phyloP scores from a whole-genome alignment of 2,329 filamentous ascomycete species.

The Aspergillus sergii region DNA sequence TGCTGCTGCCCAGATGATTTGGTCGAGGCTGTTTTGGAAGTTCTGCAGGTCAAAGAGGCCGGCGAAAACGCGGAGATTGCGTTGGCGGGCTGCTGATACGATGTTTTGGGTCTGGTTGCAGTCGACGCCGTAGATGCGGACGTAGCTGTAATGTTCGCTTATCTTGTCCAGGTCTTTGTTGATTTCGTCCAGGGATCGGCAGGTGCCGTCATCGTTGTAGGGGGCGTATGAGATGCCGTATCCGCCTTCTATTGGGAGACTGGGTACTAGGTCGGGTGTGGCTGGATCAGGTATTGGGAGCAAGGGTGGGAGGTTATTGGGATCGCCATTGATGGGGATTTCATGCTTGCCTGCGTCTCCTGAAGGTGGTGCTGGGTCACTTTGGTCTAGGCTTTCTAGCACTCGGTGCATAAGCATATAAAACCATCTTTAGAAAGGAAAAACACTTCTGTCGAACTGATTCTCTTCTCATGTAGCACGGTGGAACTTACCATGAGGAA shows the following conservation, averaged over 20 bases:
- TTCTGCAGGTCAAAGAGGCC: conserved; percentile 69
- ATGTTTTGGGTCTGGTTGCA: conserved; percentile 71
- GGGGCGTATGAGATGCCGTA: conserved; percentile 62
- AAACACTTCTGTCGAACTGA: too few relatives aligned
- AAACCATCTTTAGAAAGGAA: too few relatives aligned
- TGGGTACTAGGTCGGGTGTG: neutral
- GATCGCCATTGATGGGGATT: neutral
- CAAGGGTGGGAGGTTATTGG: neutral
- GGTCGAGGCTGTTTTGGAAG: conserved; percentile 59
- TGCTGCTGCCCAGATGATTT: conserved; percentile 61
- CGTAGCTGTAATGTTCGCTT: conserved; percentile 58
- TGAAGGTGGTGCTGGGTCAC: neutral
- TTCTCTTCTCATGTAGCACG: neutral
- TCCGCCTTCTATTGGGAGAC: conserved; percentile 8
- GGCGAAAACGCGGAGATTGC: conserved; percentile 70
- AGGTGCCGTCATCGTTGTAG: conserved; percentile 59
- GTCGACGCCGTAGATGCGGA: conserved; percentile 80
- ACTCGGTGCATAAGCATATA: neutral
- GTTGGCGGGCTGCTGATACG: conserved; percentile 63
- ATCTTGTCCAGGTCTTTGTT: conserved; percentile 63
- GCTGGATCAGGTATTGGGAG: neutral
- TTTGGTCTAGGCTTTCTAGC: neutral
- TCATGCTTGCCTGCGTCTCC: neutral
- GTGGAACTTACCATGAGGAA: conserved; percentile 27
- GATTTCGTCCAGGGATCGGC: conserved; percentile 68